These are phyloP conservation scores for Tagetes patula DNA, from an alignment of 129 eudicot genomes.

Conservation along the genomic window DNA sequence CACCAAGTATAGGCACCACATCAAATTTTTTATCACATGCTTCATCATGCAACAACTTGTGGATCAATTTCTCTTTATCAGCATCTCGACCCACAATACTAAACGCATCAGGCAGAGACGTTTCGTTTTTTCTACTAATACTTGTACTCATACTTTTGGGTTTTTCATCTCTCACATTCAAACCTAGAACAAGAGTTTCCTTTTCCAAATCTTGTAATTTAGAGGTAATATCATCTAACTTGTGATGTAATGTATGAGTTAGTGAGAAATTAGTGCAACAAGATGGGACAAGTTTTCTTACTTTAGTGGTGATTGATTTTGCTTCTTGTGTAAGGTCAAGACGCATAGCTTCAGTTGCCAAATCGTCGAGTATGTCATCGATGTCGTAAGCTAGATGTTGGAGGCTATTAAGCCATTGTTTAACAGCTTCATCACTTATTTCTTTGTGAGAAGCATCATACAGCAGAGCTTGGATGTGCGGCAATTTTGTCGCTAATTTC, in stretches of 20 bases:
- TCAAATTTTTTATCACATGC: not conserved
- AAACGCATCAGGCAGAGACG: not conserved
- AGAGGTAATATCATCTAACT: slow-evolving; percentile 12
- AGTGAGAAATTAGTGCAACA: not conserved
- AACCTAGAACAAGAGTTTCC: not conserved
- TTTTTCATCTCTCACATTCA: not conserved
- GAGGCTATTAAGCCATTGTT: not conserved
- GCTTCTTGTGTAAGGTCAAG: not conserved
- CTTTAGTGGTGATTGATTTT: not conserved
- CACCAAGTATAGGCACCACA: not conserved
- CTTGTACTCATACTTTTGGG: not conserved
- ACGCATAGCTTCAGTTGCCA: slow-evolving; percentile 1
- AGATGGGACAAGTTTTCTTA: slow-evolving; percentile 5
- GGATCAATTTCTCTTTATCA: not conserved
- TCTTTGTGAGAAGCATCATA: slow-evolving; percentile 52
- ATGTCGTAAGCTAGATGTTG: not conserved
- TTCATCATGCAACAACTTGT: slow-evolving; percentile 6
- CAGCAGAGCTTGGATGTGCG: slow-evolving; percentile 36
- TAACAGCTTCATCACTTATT: slow-evolving; percentile 17
- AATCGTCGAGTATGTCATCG: not conserved
- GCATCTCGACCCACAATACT: not conserved
- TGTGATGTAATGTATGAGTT: slow-evolving; percentile 23
- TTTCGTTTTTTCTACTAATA: not conserved
- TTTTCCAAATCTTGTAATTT: slow-evolving; percentile 23
- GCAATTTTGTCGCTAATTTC: slow-evolving; percentile 18